A percentile compares a stretch with the other conserved stretches of the same genome.
Conservation (phyloP, 352 stramenopile species). For the Phytophthora tubulina region DNA sequence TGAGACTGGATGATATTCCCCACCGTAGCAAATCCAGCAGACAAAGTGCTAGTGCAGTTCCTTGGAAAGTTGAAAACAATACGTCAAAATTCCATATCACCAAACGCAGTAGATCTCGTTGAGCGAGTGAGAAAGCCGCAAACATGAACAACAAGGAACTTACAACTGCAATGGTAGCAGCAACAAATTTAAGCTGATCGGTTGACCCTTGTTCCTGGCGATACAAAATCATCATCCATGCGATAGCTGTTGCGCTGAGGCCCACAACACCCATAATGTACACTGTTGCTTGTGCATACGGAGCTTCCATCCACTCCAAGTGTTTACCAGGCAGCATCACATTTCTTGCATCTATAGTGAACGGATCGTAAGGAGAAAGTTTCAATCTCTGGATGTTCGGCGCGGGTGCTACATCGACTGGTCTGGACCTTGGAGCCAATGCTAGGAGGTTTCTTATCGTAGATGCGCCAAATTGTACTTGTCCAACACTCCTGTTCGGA, state of each 20-base stretch:
- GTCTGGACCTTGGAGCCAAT: slow-evolving; percentile 1
- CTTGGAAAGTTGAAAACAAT: slow-evolving; percentile 38
- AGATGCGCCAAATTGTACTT: slow-evolving; percentile 4
- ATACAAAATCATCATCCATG: slow-evolving; percentile 16
- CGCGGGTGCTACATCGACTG: not conserved
- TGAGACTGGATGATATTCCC: slow-evolving; percentile 37
- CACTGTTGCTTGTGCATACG: slow-evolving; percentile 9
- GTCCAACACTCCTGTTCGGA: not conserved
- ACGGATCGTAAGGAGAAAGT: slow-evolving; percentile 19
- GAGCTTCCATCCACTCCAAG: slow-evolving; percentile 1
- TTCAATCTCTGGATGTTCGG: slow-evolving; percentile 8
- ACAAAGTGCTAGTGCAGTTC: slow-evolving; percentile 27
- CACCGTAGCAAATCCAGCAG: slow-evolving; percentile 50
- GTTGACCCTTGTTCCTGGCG: not conserved
- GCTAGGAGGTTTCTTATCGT: slow-evolving; percentile 9
- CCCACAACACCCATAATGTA: slow-evolving; percentile 18
- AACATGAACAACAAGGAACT: slow-evolving; percentile 21
- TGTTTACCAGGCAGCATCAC: slow-evolving; percentile 12
- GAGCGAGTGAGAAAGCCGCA: slow-evolving; percentile 8
- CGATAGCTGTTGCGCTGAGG: slow-evolving; percentile 12
- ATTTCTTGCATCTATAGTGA: slow-evolving; percentile 19
- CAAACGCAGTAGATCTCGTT: slow-evolving; percentile 31
- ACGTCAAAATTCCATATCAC: slow-evolving; percentile 37
- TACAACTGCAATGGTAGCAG: slow-evolving; percentile 3
- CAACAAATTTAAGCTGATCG: slow-evolving; percentile 5